Evolutionary conservation across 768 basidiomycete genomes (phyloP), one percentile per base, ranked within the genome.

Genomic region (Suillus occidentalis): DNA sequence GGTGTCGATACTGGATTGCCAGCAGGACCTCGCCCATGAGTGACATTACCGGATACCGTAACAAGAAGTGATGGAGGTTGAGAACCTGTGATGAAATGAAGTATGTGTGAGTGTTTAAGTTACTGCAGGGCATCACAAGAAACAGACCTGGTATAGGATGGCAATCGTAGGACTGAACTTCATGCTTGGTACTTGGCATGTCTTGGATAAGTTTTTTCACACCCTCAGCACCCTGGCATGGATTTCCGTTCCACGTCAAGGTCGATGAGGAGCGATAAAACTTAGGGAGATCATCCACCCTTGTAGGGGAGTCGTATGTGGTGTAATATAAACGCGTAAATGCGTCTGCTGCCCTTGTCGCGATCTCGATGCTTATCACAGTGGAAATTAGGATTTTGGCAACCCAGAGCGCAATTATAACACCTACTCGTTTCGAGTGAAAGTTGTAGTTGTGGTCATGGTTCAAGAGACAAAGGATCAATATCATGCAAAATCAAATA

Each of bases 151-250:
- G 90, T 65, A 95, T 92, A 42, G 94, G 90, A 74, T 95, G 93
- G 70, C 94, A 95, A 73, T 95, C 94, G 68, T 92, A 93, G 20
- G 91, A 92, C 73, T 92, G 89, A 22, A 95, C 83, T 65, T 95
- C 94, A 69, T 95, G 93, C 68, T 87, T 91, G 34, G 92, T 92
- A 22, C 80, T 79, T 2, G 92, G 92, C 88, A 92, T 92, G 61
- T 85, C 85, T 68, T 84, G 77, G 28, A 92, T 81, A 50, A 94
- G 82, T 63, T 86, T 82, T 62, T 82, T 83, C 55, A 94, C 80
- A 3, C 89, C 91, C 25, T 89, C 89, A 7, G 81, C 75, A 4
- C 93, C 93, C 67, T 89, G 87, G 64, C 88, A 88, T 4, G 91
- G 89, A 63, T 85, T 91, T 16, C 93, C 93, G 68, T 95, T 95